Percentiles rank a stretch among this genome's conserved stretches.
Evolutionary conservation across 2,329 filamentous ascomycete species (phyloP).

Genomic region (Shiraia sp.): DNA sequence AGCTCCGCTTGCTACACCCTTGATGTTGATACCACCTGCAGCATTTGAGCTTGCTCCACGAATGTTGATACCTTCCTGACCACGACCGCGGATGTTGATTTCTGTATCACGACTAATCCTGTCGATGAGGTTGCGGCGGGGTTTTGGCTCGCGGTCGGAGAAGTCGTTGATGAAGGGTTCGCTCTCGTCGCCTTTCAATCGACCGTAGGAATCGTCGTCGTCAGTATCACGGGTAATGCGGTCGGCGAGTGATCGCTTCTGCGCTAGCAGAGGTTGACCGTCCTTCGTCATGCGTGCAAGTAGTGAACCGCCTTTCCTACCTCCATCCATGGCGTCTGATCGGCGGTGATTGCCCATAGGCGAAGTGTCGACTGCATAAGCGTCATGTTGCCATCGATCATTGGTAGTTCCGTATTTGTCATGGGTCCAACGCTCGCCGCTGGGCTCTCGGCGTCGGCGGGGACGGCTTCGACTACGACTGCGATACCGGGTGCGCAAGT

Average conservation of each 20-base stretch:
- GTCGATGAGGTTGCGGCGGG: constrained; percentile 22
- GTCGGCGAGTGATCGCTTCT: constrained; percentile 31
- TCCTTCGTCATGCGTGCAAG: constrained; percentile 42
- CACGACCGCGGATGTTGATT: constrained; percentile 23
- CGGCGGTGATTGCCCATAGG: constrained; percentile 50
- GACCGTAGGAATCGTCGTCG: constrained; percentile 27
- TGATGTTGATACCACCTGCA: constrained; percentile 33
- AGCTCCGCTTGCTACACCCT: constrained; percentile 38
- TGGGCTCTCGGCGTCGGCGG: constrained; percentile 27
- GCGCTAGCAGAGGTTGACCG: constrained; percentile 28
- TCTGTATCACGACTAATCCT: constrained; percentile 27
- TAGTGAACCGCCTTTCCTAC: constrained; percentile 30
- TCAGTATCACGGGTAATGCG: constrained; percentile 37
- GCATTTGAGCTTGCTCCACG: constrained; percentile 29
- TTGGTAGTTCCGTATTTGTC: constrained; percentile 27
- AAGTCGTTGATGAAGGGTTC: constrained; percentile 29
- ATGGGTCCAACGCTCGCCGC: constrained; percentile 34
- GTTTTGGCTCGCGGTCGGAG: constrained; percentile 19
- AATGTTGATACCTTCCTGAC: constrained; percentile 38
- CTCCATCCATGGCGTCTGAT: constrained; percentile 48
- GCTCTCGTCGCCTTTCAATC: constrained; percentile 37
- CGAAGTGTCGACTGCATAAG: constrained; percentile 40
- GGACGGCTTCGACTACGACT: constrained; percentile 45
- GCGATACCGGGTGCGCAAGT: constrained; percentile 48
- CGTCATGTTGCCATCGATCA: constrained; percentile 33